phyloP scores from a whole-genome alignment of 176 grass and related monocot genomes.

The Musa acuminata region DNA sequence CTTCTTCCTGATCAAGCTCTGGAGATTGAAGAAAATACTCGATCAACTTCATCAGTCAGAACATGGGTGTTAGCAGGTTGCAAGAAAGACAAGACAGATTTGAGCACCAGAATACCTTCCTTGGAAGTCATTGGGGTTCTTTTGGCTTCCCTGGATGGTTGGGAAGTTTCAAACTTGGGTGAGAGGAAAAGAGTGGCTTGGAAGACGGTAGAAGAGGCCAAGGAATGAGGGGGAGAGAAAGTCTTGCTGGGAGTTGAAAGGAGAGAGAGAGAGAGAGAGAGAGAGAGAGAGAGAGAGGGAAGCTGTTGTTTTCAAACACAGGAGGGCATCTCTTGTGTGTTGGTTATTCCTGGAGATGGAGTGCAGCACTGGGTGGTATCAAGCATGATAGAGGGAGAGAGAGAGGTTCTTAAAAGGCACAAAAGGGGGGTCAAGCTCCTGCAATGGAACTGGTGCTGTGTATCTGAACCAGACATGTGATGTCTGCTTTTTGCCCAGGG shows the following conservation, averaged over 20 bases:
- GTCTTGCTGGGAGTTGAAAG: not conserved
- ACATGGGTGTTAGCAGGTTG: too few relatives aligned
- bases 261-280: not conserved
- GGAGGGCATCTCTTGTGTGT: not conserved
- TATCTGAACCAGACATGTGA: too few relatives aligned
- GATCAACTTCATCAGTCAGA: slow-evolving; percentile 20
- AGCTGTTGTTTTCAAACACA: slow-evolving; percentile 3
- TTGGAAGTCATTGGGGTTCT: slow-evolving; percentile 21
- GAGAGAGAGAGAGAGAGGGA: not conserved
- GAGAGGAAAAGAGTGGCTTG: slow-evolving; percentile 1
- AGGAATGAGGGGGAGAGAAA: not conserved
- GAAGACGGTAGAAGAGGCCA: not conserved
- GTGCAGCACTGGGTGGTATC: not conserved
- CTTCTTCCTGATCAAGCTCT: slow-evolving; percentile 9
- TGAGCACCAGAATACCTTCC: slow-evolving; percentile 11
- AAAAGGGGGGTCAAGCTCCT: not conserved
- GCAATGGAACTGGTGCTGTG: not conserved
- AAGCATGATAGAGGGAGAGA: not conserved
- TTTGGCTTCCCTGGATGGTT: not conserved
- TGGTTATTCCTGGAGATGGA: not conserved
- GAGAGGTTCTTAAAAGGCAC: not conserved
- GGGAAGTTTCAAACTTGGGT: slow-evolving; percentile 19
- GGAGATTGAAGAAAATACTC: slow-evolving; percentile 18
- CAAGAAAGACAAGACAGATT: not conserved
- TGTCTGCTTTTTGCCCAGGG: not conserved